Base-by-base conservation (phyloP, 495 filamentous ascomycete species). In the Durotheca rogersii region DNA sequence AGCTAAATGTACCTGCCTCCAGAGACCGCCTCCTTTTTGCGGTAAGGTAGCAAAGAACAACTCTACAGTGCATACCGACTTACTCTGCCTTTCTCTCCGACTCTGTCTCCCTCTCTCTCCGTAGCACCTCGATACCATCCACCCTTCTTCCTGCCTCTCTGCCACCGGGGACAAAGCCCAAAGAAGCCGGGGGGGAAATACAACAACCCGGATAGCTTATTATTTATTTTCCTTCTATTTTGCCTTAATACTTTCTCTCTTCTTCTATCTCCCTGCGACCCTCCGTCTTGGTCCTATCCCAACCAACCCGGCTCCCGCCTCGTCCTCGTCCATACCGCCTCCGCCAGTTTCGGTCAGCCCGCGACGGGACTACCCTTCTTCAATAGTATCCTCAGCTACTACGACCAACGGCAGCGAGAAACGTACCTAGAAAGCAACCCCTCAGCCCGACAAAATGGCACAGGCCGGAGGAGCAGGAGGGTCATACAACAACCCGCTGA, bases 401-500 rank as follows among this genome's bases (percentile, higher is more conserved):
- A 36, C 34, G 18, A 15, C 45, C 12, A 31, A n/a, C 21, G 29
- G 9, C 23, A 27, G 9, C 23, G 25, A 48, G 27, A 50, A 32
- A 20, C 41, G 39, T 45, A 38, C 16, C 47, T 10, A n/a, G n/a
- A n/a, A 53, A 27, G 23, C 23, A 27, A 27, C 23, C 23, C 4
- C 4, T 4, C 14, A 43, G 31, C 29, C 42, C 49, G 20, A 46
- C 36, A 11, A 45, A 46, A 76, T 74, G 71, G 67, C 74, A 57
- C 75, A 78, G 66, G 46, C 75, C 53, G 70, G 67, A 67, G 70
- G 71, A 68, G 69, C 81, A 55, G 86, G 81, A 63, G 87, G 89
- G 74, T 27, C 23, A 4, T 98, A 98, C 78, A 95, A 90, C 72
- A 98, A 98, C 80, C 93, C 93, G 48, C 72, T 98, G 75, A 98